Percentiles rank a stretch among this genome's conserved stretches.
Evolutionary conservation across 1,139 yeast species (phyloP).

Genomic region (Debaryomyces sp.): DNA sequence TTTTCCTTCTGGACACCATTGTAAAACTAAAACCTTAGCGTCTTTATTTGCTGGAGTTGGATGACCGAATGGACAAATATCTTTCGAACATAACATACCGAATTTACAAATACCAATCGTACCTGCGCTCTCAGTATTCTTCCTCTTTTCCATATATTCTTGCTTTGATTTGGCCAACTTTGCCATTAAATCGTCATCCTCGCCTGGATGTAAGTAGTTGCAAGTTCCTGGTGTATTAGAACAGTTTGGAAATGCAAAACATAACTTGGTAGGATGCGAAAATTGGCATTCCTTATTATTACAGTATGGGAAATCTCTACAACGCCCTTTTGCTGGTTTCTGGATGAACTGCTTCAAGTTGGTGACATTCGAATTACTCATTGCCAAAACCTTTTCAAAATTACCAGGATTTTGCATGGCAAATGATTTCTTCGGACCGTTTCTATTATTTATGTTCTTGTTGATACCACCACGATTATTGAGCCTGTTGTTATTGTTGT

Average conservation of each 20-base stretch:
- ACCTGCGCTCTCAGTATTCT: slow-evolving; percentile 31
- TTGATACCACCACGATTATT: slow-evolving; percentile 14
- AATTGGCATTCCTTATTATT: slow-evolving; percentile 64
- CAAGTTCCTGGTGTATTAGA: slow-evolving; percentile 82
- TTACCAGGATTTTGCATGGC: slow-evolving; percentile 42
- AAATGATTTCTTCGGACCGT: slow-evolving; percentile 24
- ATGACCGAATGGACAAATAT: slow-evolving; percentile 83
- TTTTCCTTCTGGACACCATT: slow-evolving; percentile 79
- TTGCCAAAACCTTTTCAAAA: slow-evolving; percentile 43
- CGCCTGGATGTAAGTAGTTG: slow-evolving; percentile 79
- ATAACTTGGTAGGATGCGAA: slow-evolving; percentile 78
- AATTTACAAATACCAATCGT: slow-evolving; percentile 70
- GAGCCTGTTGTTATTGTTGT: slow-evolving; percentile 3
- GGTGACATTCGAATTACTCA: slow-evolving; percentile 27
- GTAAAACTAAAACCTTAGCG: slow-evolving; percentile 66
- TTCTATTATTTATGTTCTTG: slow-evolving; percentile 10
- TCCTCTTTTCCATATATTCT: slow-evolving; percentile 49
- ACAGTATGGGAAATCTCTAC: slow-evolving; percentile 81
- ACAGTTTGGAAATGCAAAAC: slow-evolving; percentile 80
- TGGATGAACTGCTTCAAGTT: slow-evolving; percentile 27
- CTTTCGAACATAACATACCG: slow-evolving; percentile 74
- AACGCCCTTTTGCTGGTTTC: slow-evolving; percentile 63
- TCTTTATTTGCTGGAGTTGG: slow-evolving; percentile 84
- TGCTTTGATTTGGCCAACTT: slow-evolving; percentile 63
- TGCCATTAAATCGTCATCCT: slow-evolving; percentile 72